Evolutionary conservation across 139 green algal genomes (phyloP).

Genomic region (Dunaliella sp.): DNA sequence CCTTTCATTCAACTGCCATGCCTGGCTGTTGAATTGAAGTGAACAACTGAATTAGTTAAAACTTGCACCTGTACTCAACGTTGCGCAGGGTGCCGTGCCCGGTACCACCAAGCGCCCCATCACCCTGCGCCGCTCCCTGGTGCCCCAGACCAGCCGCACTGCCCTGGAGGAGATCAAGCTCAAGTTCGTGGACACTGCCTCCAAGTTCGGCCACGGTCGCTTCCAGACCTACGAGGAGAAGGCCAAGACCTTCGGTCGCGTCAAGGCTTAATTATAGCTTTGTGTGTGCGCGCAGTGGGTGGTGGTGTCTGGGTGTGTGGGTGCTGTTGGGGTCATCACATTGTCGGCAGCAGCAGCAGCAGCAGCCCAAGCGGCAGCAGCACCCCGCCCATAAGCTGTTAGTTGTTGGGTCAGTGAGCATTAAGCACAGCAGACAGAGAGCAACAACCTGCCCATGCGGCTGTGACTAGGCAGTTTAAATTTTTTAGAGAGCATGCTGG

Average conservation of each 20-base stretch:
- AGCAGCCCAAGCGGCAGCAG: neutral
- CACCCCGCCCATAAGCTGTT: neutral
- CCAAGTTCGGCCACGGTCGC: conserved; percentile 98
- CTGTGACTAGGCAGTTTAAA: no score
- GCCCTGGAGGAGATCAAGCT: conserved; percentile 94
- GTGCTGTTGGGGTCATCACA: no score
- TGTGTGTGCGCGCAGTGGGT: neutral
- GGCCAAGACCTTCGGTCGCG: conserved; percentile 48
- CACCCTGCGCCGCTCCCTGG: conserved; percentile 91
- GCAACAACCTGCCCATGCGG: no score
- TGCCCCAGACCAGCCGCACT: conserved; percentile 86
- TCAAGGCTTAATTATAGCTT: conserved; percentile 28
- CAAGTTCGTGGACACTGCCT: conserved; percentile 98
- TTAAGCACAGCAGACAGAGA: no score
- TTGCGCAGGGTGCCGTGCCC: conserved; percentile 73
- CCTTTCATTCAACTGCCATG: no score
- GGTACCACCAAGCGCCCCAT: conserved; percentile 95
- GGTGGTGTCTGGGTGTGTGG: neutral
- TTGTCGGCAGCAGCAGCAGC: neutral
- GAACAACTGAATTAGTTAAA: no score
- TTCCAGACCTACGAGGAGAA: conserved; percentile 99
- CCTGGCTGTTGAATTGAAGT: no score
- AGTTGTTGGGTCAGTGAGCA: neutral
- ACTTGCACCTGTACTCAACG: no score
- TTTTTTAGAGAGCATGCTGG: neutral